Evolutionary conservation across 2,329 filamentous ascomycete genomes (phyloP), one percentile per base, ranked within the genome.

Genomic region (Leptographium galeiforme): DNA sequence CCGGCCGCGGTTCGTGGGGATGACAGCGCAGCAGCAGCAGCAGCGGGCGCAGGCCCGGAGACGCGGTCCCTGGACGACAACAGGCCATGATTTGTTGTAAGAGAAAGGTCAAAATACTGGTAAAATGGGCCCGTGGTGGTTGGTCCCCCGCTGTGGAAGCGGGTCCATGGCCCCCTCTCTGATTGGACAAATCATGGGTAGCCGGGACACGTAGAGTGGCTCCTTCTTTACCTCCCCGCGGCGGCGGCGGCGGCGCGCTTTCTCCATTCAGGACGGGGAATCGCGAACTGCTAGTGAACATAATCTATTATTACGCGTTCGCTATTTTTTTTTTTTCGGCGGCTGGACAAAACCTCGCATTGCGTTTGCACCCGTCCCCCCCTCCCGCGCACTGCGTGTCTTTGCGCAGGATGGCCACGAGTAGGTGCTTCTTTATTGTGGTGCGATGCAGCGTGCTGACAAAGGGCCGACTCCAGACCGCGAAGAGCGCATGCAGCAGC

Each of bases 401-500:
- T 16, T 10, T 12, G 13, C 16, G 33, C 18, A 40, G 1, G 7
- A 50, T 50, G 48, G 38, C 48, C 14, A 50, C 49, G 39, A 44
- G 49, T 51, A 11, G 7, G 49, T 51, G 18, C 8, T 10, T 13
- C 12, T 40, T 12, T 18, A 18, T 11, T 48, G 8, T 40, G 12
- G n/a, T 11, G 36, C 14, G n/a, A 4, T 30, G 16, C 3, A 13
- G 8, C 18, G 11, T 8, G 34, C 47, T 49, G 40, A 49, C 19
- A 8, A 16, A 1, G 38, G 14, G n/a, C 48, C 39, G 39, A 25
- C 25, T 41, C 6, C 54, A 78, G 75, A 72, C 62, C 78, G 80
- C 59, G 76, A 79, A 60, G 78, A 81, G 63, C 78, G 79, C 62
- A 74, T 83, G 69, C 78, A 79, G 57, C 74, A 81, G 68, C 79